Evolutionary conservation across 2,329 filamentous ascomycete genomes (phyloP), one percentile per base, ranked within the genome.

Genomic region (Paracamarosporium sp.): DNA sequence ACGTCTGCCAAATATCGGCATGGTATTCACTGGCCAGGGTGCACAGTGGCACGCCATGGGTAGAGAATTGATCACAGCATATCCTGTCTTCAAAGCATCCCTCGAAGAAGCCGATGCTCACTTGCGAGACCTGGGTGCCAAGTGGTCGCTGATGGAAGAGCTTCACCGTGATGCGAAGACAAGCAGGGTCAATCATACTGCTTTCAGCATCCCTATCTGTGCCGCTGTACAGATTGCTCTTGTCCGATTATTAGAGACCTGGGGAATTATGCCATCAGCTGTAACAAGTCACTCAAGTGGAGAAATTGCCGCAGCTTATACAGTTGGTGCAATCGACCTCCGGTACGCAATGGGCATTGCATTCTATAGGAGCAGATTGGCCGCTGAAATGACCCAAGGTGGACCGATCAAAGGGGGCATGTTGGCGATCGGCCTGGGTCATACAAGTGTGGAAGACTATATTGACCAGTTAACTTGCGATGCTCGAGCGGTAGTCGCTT

Each of bases 391-490:
- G 38, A 38, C n/a, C 5, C 7, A 22, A 7, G 3, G 35, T 43
- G 30, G 47, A 20, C 5, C 22, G 25, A 11, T 13, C 15, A 50
- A 61, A 33, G 66, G 61, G 17, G 57, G 43, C 30, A 58, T 75
- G 73, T 53, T 64, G 40, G 56, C 75, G 11, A 67, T 75, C 2
- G 69, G 71, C 36, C 43, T 66, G 22, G 59, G 70, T 2, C 67
- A 63, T 0, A 28, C 35, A 3, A 55, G 69, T 12, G 64, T 71
- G 4, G 28, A 47, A 36, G 15, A 25, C 2, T 20, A 28, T 11
- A 17, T 50, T 5, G 36, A 17, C 11, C 43, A 50, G 28, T 11
- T 31, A 15, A 41, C 27, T 35, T n/a, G n/a, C n/a, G 15, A 25
- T 17, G 41, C 12, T 56, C 59, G 12, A 41, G 41, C 35, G 17